Percentiles rank a stretch among this genome's conserved stretches.
phyloP scores from a whole-genome alignment of 768 basidiomycete species.

The Agrocybe chaxingu region DNA sequence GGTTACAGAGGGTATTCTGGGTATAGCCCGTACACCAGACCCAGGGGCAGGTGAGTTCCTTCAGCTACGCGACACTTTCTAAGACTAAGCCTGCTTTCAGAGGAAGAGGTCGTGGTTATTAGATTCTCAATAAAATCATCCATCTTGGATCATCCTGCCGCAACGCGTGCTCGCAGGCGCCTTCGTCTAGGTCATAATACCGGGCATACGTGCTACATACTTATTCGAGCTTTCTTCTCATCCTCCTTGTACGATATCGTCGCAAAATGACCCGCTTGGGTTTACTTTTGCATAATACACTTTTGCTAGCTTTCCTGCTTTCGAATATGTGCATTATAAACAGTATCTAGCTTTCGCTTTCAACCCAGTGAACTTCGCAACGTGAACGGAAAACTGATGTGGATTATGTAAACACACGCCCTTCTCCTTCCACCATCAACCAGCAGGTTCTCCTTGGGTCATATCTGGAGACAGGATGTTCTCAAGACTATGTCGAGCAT shows the following conservation, averaged over 20 bases:
- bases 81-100: conserved; percentile 15
- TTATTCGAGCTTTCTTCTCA: conserved; percentile 4
- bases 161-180: neutral
- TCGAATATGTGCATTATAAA: neutral
- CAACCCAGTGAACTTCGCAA: neutral
- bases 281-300: conserved; percentile 14
- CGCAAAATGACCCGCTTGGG: conserved; percentile 8
- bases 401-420: neutral
- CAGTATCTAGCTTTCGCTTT: neutral
- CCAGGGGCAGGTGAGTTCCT: conserved; percentile 67
- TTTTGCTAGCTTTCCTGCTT: conserved; percentile 3
- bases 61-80: neutral
- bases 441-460: conserved; percentile 27
- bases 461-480: no score
- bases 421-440: conserved; percentile 1
- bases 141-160: neutral
- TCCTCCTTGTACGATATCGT: conserved; percentile 20
- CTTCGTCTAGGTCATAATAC: neutral
- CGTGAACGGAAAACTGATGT: conserved; percentile 9
- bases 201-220: neutral
- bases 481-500: conserved; percentile 28
- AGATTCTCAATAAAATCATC: conserved; percentile 11
- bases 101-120: conserved; percentile 71
- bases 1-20: conserved; percentile 42
- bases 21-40: conserved; percentile 61